Evolutionary conservation across 2,329 filamentous ascomycete genomes (phyloP).

Genomic region (Paracoccidioides brasiliensis): DNA sequence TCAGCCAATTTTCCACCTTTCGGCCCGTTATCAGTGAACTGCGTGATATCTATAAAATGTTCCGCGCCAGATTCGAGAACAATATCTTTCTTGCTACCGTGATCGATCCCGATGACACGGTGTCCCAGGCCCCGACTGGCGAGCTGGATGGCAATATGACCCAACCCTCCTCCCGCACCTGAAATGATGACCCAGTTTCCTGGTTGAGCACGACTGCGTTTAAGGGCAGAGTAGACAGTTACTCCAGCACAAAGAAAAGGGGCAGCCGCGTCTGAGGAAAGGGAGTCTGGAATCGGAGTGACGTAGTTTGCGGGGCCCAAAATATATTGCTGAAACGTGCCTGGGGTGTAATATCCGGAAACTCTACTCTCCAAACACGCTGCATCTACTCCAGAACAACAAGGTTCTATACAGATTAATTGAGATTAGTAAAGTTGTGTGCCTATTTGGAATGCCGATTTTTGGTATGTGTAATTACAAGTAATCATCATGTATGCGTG

Average conservation of each 20-base stretch:
- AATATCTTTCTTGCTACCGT: conserved; percentile 47
- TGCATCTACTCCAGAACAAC: conserved; percentile 42
- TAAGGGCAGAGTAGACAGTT: conserved; percentile 53
- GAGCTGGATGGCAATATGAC: conserved; percentile 51
- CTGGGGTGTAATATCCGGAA: conserved; percentile 54
- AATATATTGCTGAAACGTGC: conserved; percentile 61
- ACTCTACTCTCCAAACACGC: conserved; percentile 45
- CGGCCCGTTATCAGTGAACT: conserved; percentile 31
- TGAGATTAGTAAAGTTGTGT: conserved; percentile 2
- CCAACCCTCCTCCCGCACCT: conserved; percentile 51
- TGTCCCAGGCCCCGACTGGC: conserved; percentile 47
- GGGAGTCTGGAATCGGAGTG: conserved; percentile 51
- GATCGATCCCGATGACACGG: conserved; percentile 53
- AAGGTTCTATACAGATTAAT: conserved; percentile 27
- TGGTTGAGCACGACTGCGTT: conserved; percentile 45
- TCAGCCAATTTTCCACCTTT: conserved; percentile 37
- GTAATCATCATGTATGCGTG: background rate
- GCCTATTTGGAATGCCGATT: no score
- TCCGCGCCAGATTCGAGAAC: conserved; percentile 50
- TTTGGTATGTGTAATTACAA: no score
- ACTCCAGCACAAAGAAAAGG: conserved; percentile 57
- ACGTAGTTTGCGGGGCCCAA: conserved; percentile 53
- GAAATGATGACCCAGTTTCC: conserved; percentile 50
- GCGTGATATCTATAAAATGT: conserved; percentile 50
- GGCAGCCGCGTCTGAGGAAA: conserved; percentile 48